Percentiles rank a stretch among this genome's conserved stretches.
phyloP scores from a whole-genome alignment of 2,329 filamentous ascomycete genomes.

The Ophiostoma populinum region DNA sequence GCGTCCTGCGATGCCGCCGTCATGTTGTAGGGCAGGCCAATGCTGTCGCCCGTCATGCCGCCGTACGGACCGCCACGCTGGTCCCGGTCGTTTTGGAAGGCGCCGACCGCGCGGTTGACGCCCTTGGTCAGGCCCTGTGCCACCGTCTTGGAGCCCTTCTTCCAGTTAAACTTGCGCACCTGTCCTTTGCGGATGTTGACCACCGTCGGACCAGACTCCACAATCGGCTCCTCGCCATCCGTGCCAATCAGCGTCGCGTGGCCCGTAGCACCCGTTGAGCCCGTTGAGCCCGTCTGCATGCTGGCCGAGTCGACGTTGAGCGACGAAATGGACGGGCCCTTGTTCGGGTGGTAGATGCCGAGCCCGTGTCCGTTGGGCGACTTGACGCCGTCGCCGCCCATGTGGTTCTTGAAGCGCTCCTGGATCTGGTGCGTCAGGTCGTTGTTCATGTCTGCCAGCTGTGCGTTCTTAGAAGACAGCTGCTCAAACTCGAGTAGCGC shows the following conservation, averaged over 20 bases:
- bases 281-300: constrained; percentile 35
- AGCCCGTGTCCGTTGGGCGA: constrained; percentile 30
- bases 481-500: constrained; percentile 92
- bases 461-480: constrained; percentile 81
- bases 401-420: constrained; percentile 73
- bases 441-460: constrained; percentile 89
- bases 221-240: constrained; percentile 48
- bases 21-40: constrained; percentile 56
- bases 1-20: constrained; percentile 38
- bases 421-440: constrained; percentile 90
- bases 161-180: constrained; percentile 96
- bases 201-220: constrained; percentile 71
- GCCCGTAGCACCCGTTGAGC: too few relatives aligned
- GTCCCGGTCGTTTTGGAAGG: constrained; percentile 42
- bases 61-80: constrained; percentile 30
- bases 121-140: constrained; percentile 90
- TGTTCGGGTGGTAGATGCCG: constrained; percentile 36
- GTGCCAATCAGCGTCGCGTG: constrained; percentile 40
- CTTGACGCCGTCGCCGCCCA: constrained; percentile 26
- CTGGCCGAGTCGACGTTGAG: constrained; percentile 35
- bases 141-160: constrained; percentile 85
- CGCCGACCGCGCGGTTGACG: constrained; percentile 78
- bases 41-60: constrained; percentile 42
- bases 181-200: constrained; percentile 91
- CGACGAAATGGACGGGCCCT: constrained; percentile 31